Evolutionary conservation across 1,284 basidiomycete genomes (phyloP).

Genomic region (Cryptococcus neoformans): DNA sequence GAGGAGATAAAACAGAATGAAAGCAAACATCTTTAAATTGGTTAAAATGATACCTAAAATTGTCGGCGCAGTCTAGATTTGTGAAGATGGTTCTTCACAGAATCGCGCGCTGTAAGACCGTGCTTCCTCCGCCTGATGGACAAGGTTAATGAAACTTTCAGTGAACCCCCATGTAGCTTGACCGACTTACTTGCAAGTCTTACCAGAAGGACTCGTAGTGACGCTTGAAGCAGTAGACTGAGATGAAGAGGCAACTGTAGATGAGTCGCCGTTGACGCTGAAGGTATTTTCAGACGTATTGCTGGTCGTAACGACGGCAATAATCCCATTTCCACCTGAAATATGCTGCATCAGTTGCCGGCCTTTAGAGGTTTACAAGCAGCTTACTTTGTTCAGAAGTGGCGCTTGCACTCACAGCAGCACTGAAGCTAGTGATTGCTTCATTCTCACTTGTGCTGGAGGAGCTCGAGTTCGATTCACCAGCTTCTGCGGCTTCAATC

Average conservation of each 20-base stretch:
- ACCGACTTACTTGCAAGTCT: constrained; percentile 12
- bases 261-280: background rate
- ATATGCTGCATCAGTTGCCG: background rate
- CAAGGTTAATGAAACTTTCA: background rate
- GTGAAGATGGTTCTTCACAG: background rate
- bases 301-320: background rate
- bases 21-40: too few relatives aligned
- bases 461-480: background rate
- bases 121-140: background rate
- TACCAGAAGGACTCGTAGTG: background rate
- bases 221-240: background rate
- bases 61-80: background rate
- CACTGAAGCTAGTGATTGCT: background rate
- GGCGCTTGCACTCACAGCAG: background rate
- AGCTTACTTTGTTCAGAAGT: background rate
- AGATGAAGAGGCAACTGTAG: background rate
- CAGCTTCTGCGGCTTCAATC: constrained; percentile 3
- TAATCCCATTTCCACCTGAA: background rate
- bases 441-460: background rate
- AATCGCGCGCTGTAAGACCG: background rate
- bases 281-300: background rate
- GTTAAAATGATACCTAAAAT: background rate
- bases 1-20: background rate
- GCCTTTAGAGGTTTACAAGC: background rate
- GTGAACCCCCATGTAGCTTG: too few relatives aligned